Evolutionary conservation across 768 basidiomycete genomes (phyloP), one percentile per base, ranked within the genome.

Genomic region (Lactifluus piperatus): DNA sequence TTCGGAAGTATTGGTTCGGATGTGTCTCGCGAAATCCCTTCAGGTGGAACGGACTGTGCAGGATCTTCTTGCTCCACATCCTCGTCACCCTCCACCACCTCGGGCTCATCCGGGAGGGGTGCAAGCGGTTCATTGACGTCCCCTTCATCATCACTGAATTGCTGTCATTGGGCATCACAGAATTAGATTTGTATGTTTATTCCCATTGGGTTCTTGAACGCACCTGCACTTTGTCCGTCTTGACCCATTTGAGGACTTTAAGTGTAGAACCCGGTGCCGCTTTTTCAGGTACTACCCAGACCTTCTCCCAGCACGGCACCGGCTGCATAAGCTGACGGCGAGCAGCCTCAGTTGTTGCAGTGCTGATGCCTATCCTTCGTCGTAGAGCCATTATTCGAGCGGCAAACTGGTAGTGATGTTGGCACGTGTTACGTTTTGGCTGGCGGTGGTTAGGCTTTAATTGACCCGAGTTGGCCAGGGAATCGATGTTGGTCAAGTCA

Each of bases 271-370:
- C 79, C 26, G 81, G 70, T 18, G 80, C 66, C 24, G 80, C 73
- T 54, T 75, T 76, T 57, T 84, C 84, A 36, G 85, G 80, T 13
- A 76, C 70, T 11, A 80, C 75, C 87, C 87, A 88, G 36, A 77
- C 75, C 72, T 85, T 88, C 72, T 91, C 88, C 90, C 89, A 93
- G 63, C 84, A 88, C 27, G 78, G 81, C n/a, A 91, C 90, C 7
- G 90, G 90, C 67, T 88, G 87, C 86, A 91, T 90, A n/a, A 91
- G 76, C 71, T 89, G 86, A 59, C 88, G 80, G 39, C 88, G 79
- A 34, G 88, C 88, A 48, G 87, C 86, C 70, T 91, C 88, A 3
- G 87, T 86, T 51, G 85, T 85, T 49, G 86, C 85, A 24, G 78
- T 76, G 67, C 83, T 87, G 62, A 91, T 82, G 6, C 88, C 88